phyloP scores from a whole-genome alignment of 1,139 yeast genomes.

The Taphrina betulina region DNA sequence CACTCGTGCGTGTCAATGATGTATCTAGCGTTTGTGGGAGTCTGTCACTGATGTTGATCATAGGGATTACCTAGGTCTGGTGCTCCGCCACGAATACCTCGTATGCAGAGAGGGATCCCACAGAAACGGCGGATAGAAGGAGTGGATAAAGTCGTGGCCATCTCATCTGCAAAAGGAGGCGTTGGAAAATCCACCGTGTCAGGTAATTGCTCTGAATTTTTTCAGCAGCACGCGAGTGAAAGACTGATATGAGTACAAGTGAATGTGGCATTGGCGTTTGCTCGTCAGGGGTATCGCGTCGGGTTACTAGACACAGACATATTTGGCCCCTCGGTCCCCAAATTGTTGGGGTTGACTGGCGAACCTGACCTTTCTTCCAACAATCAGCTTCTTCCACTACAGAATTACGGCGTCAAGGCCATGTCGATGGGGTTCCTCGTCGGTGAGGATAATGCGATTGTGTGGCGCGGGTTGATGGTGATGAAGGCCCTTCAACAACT shows the following conservation, averaged over 20 bases:
- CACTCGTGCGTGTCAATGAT: slow-evolving; percentile 32
- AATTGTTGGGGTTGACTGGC: slow-evolving; percentile 57
- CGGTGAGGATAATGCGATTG: slow-evolving; percentile 67
- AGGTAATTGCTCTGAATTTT: slow-evolving; percentile 39
- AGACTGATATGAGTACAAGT: slow-evolving; percentile 43
- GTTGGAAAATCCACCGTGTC: slow-evolving; percentile 60
- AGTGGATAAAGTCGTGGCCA: slow-evolving; percentile 62
- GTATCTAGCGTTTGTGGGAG: not conserved
- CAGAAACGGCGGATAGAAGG: slow-evolving; percentile 46
- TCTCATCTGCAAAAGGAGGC: slow-evolving; percentile 80
- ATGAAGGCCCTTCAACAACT: slow-evolving; percentile 84
- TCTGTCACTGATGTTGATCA: too few relatives aligned
- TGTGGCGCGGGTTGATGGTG: slow-evolving; percentile 85
- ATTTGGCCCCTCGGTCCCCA: slow-evolving; percentile 82
- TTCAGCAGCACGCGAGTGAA: not conserved
- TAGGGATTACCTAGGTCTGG: slow-evolving; percentile 37
- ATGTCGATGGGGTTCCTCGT: slow-evolving; percentile 90
- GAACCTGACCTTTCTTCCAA: slow-evolving; percentile 60
- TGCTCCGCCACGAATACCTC: slow-evolving; percentile 38
- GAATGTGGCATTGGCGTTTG: slow-evolving; percentile 66
- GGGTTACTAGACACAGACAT: slow-evolving; percentile 80
- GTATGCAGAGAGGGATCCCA: slow-evolving; percentile 39
- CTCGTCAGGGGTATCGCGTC: slow-evolving; percentile 55
- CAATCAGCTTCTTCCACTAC: slow-evolving; percentile 65
- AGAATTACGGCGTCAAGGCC: slow-evolving; percentile 75